Base-by-base conservation (phyloP, 140 eudicot genomes). In the Erigeron philadelphicus region DNA sequence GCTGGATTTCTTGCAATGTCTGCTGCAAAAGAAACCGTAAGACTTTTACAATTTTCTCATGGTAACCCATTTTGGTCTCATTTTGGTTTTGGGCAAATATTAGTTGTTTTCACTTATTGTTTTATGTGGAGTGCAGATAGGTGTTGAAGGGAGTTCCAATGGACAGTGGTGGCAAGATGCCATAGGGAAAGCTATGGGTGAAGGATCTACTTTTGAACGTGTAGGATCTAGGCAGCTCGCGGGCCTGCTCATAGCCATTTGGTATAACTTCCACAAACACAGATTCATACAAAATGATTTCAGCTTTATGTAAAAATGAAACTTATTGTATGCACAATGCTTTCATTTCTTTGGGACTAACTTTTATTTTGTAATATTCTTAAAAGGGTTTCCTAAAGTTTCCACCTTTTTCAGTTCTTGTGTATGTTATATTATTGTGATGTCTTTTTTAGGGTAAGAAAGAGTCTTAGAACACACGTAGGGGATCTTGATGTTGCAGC, bases 1-100 rank as follows among this genome's bases (percentile, higher is more conserved):
- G 97, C 99, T 0, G 99, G 97, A 9, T 89, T 89, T 82, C 94
- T 89, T 46, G 99, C 99, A 23, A 94, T 94, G 99, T 94, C 99
- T 12, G 99, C 99, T 48, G 99, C 99, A 9, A 94, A 94, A 94
- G 99, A 94, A 85, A 89, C 95, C 54, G 99, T 94, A 80, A 85
- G 95, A 60, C 57, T 56, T 70, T 79, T 68, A 46, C n/a, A 61
- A 23, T 23, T n/a, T 15, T 61, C 13, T 61, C 0, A 13, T 61
- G 19, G 48, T 31, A n/a, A 25, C 45, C 42, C 9, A 54, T 13
- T 54, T 8, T 17, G 11, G 60, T 54, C 25, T 54, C 23, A 15
- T 54, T 17, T 6, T 18, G 5, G 13, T 56, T 56, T 56, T 56
- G 13, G 61, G n/a, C 8, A 16, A 19, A 11, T 6, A 9, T 17